Percentiles rank a stretch among this genome's conserved stretches.
phyloP scores from a whole-genome alignment of 805 yeast genomes.

The Trichomonascus vanleenenianus region DNA sequence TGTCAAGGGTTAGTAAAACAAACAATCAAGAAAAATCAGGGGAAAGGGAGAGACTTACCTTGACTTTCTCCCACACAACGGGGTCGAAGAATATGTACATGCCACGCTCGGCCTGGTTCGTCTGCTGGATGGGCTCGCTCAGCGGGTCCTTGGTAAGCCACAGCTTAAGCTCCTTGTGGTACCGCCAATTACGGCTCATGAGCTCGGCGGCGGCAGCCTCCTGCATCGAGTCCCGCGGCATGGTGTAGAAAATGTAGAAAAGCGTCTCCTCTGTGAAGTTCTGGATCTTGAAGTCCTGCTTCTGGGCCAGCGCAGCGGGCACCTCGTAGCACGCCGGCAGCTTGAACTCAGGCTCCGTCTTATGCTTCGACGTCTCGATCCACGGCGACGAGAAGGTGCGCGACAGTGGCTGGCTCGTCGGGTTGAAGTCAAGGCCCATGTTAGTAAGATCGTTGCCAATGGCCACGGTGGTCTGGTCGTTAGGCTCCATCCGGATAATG shows the following conservation, averaged over 20 bases:
- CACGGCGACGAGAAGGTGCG: conserved; percentile 83
- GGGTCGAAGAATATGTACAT: conserved; percentile 94
- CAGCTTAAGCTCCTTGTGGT: conserved; percentile 89
- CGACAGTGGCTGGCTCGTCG: conserved; percentile 39
- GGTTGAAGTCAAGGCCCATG: conserved; percentile 53
- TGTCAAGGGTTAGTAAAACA: too few species aligned
- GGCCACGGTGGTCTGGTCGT: conserved; percentile 57
- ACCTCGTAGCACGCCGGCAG: conserved; percentile 53
- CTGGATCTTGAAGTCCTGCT: conserved; percentile 31
- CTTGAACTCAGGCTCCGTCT: conserved; percentile 76
- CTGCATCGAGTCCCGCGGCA: conserved; percentile 87
- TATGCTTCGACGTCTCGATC: conserved; percentile 85
- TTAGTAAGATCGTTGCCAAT: conserved; percentile 68
- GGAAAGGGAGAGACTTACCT: conserved; percentile 37
- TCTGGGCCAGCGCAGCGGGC: conserved; percentile 36
- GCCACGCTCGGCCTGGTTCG: conserved; percentile 85
- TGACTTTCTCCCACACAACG: conserved; percentile 89
- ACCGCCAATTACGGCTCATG: conserved; percentile 91
- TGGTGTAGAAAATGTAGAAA: conserved; percentile 87
- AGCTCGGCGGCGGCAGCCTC: conserved; percentile 90
- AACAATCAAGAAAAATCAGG: not conserved
- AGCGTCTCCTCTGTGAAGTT: conserved; percentile 82
- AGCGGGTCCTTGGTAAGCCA: conserved; percentile 94
- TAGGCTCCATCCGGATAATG: conserved; percentile 53
- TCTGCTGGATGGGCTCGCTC: conserved; percentile 76